Conservation (phyloP, 768 basidiomycete species). For the Clitopilus passeckerianus region DNA sequence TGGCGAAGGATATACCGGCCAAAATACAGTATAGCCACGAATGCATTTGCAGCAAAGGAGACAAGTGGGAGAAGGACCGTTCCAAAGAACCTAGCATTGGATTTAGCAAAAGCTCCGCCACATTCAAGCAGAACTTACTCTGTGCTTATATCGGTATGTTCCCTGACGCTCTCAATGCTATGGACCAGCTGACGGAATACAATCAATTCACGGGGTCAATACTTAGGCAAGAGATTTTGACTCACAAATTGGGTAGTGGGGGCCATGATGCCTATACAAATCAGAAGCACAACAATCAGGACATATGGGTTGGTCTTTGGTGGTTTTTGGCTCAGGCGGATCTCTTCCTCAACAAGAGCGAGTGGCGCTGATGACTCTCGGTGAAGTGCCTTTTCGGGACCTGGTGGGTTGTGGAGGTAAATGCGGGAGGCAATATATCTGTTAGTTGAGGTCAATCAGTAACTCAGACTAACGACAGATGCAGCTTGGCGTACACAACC, state of each 20-base stretch:
- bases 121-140: constrained; percentile 36
- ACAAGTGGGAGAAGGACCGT: constrained; percentile 66
- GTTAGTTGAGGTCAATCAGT: not conserved
- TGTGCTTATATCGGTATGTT: constrained; percentile 33
- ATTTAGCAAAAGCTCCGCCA: not conserved
- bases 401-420: constrained; percentile 69
- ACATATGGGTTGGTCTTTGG: constrained; percentile 64
- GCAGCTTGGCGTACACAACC: constrained; percentile 37
- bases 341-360: constrained; percentile 35
- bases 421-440: constrained; percentile 67
- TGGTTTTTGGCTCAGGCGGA: constrained; percentile 26
- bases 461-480: not conserved
- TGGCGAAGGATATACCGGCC: constrained; percentile 35
- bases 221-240: not conserved
- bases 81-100: constrained; percentile 57
- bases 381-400: constrained; percentile 42
- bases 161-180: constrained; percentile 52
- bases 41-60: constrained; percentile 69
- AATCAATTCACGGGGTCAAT: not conserved
- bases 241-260: constrained; percentile 58
- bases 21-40: constrained; percentile 58
- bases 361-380: constrained; percentile 39
- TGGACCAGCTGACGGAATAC: constrained; percentile 40
- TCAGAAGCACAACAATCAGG: constrained; percentile 44
- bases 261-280: constrained; percentile 59